Conservation (phyloP, 306 rosid species). For the Cicer arietinum region DNA sequence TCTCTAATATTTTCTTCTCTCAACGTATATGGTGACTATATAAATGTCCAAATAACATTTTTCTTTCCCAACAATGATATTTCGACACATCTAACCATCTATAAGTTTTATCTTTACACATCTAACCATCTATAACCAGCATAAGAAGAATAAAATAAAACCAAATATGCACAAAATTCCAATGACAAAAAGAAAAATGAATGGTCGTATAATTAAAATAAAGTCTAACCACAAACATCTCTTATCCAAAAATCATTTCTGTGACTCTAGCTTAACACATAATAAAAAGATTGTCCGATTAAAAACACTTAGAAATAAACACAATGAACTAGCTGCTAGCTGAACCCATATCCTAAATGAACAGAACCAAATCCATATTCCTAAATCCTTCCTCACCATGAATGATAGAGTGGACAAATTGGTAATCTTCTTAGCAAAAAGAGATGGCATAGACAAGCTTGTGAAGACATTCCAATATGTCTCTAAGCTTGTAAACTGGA, state of each 20-base stretch:
- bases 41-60: too few relatives aligned
- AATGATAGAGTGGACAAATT: slow-evolving; percentile 81
- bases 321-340: neutral
- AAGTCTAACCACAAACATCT: slow-evolving; percentile 57
- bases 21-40: too few relatives aligned
- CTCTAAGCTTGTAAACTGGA: slow-evolving; percentile 88
- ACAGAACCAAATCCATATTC: slow-evolving; percentile 1
- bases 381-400: slow-evolving; percentile 42
- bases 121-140: neutral
- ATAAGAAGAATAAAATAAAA: slow-evolving; percentile 12
- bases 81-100: too few relatives aligned
- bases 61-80: too few relatives aligned
- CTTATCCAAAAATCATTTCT: slow-evolving; percentile 63
- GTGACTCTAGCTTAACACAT: slow-evolving; percentile 57
- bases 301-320: neutral
- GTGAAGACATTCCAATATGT: slow-evolving; percentile 93
- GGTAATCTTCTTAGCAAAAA: slow-evolving; percentile 87
- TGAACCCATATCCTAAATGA: neutral
- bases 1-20: too few relatives aligned
- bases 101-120: too few relatives aligned
- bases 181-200: slow-evolving; percentile 40
- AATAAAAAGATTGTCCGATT: slow-evolving; percentile 1
- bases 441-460: slow-evolving; percentile 99
- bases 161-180: slow-evolving; percentile 32
- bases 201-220: slow-evolving; percentile 37